These are phyloP conservation scores for Babesia ovata DNA, from an alignment of 169 alveolate species.

Conservation along the genomic window DNA sequence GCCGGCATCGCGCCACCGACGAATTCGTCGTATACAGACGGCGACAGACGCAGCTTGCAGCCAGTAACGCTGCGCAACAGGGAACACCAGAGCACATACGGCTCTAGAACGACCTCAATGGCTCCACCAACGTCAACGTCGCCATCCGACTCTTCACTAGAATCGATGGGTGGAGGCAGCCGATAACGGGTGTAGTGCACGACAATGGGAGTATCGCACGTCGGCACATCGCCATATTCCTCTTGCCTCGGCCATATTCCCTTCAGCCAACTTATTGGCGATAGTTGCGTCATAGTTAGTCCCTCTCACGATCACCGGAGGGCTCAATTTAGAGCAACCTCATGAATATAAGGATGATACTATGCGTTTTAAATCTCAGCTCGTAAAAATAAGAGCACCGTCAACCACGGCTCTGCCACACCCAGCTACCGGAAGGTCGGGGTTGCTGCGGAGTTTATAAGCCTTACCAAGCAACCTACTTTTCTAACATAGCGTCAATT, in stretches of 20 bases:
- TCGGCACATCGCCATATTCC: background rate
- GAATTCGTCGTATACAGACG: conserved; percentile 34
- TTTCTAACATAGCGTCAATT: conserved; percentile 27
- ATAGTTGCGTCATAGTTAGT: background rate
- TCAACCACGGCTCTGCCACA: conserved; percentile 59
- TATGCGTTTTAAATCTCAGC: background rate
- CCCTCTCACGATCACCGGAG: no score
- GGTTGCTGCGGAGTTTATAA: conserved; percentile 29
- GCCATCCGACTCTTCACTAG: background rate
- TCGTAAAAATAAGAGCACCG: conserved; percentile 55
- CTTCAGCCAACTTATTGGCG: background rate
- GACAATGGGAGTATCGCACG: background rate
- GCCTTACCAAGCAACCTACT: background rate
- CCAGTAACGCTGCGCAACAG: conserved; percentile 30
- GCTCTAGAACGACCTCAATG: conserved; percentile 50
- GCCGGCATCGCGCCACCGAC: conserved; percentile 61
- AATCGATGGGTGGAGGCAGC: conserved; percentile 42
- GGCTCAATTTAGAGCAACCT: no score
- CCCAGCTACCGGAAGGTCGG: conserved; percentile 61
- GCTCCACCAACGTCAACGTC: background rate
- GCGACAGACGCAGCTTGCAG: conserved; percentile 12
- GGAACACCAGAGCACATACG: conserved; percentile 49
- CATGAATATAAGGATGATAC: no score
- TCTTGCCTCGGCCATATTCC: background rate
- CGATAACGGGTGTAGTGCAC: conserved; percentile 55